Evolutionary conservation across 2,329 filamentous ascomycete species (phyloP).

Genomic region (Fusarium avenaceum): DNA sequence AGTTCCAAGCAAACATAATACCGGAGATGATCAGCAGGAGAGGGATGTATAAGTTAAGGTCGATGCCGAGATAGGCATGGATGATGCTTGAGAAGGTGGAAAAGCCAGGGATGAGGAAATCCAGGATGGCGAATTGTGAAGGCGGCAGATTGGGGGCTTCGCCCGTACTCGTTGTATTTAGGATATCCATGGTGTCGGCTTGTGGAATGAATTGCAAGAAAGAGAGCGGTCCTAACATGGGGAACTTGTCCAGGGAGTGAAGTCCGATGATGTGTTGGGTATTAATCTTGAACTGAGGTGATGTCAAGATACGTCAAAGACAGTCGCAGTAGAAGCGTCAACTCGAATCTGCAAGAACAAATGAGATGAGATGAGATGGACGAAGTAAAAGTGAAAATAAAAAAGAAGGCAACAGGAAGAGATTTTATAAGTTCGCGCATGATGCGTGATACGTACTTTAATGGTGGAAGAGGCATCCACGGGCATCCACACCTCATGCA

Average conservation of each 20-base stretch:
- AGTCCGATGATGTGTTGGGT: not conserved
- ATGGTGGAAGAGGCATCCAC: constrained; percentile 15
- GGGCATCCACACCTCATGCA: not conserved
- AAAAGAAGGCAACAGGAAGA: not conserved
- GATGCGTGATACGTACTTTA: constrained; percentile 8
- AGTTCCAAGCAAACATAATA: constrained; percentile 65
- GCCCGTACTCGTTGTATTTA: constrained; percentile 39
- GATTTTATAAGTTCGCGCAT: constrained; percentile 28
- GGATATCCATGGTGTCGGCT: constrained; percentile 43
- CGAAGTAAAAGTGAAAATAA: not conserved
- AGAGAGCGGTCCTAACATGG: constrained; percentile 28
- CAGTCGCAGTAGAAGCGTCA: not conserved
- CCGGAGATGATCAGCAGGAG: constrained; percentile 65
- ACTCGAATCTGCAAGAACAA: constrained; percentile 20
- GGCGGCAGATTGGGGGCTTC: constrained; percentile 28
- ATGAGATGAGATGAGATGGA: constrained; percentile 8
- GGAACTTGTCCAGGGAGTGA: not conserved
- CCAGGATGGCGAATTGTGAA: constrained; percentile 65
- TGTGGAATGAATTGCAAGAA: constrained; percentile 19
- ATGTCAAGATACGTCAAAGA: not conserved
- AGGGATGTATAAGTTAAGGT: constrained; percentile 74
- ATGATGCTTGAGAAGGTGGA: constrained; percentile 67
- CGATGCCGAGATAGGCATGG: constrained; percentile 70
- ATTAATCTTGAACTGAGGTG: not conserved
- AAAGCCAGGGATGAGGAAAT: constrained; percentile 76